Percentiles rank a stretch among this genome's conserved stretches.
Evolutionary conservation across 805 yeast genomes (phyloP).

Genomic region (Debaryomyces hansenii): DNA sequence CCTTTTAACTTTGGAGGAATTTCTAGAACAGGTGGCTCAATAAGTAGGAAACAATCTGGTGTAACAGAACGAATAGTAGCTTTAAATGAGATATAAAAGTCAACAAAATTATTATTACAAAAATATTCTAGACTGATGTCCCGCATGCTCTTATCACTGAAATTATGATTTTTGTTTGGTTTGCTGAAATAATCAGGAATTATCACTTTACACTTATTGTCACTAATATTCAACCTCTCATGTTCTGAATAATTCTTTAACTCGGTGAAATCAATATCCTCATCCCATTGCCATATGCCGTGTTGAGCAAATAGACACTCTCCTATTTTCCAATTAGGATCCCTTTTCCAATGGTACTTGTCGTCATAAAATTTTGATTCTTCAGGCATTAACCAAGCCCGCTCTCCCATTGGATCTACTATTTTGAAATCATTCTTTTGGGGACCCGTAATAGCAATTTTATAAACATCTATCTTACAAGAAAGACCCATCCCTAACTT

Average conservation of each 20-base stretch:
- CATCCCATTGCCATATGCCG: slow-evolving; percentile 67
- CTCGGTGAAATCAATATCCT: slow-evolving; percentile 17
- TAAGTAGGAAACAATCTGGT: slow-evolving; percentile 53
- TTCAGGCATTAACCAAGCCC: slow-evolving; percentile 65
- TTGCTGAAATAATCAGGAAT: slow-evolving; percentile 34
- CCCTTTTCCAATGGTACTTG: slow-evolving; percentile 71
- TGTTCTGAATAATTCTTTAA: slow-evolving; percentile 25
- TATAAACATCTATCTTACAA: slow-evolving; percentile 66
- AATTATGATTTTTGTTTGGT: slow-evolving; percentile 33
- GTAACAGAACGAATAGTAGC: slow-evolving; percentile 44
- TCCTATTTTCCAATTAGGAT: slow-evolving; percentile 65
- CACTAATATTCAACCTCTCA: slow-evolving; percentile 22
- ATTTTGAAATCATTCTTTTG: slow-evolving; percentile 53
- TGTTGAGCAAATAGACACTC: slow-evolving; percentile 79
- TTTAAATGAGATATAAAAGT: slow-evolving; percentile 56
- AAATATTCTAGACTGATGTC: slow-evolving; percentile 53
- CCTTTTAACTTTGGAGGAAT: slow-evolving; percentile 67
- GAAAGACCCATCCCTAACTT: slow-evolving; percentile 77
- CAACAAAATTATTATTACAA: slow-evolving; percentile 62
- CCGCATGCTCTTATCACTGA: slow-evolving; percentile 1
- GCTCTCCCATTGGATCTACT: slow-evolving; percentile 65
- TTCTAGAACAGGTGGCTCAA: slow-evolving; percentile 83
- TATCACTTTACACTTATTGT: slow-evolving; percentile 21
- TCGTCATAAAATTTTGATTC: slow-evolving; percentile 48
- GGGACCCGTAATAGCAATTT: slow-evolving; percentile 76